Evolutionary conservation across 2,329 filamentous ascomycete species (phyloP).

Genomic region (Xylaria hypoxylon): DNA sequence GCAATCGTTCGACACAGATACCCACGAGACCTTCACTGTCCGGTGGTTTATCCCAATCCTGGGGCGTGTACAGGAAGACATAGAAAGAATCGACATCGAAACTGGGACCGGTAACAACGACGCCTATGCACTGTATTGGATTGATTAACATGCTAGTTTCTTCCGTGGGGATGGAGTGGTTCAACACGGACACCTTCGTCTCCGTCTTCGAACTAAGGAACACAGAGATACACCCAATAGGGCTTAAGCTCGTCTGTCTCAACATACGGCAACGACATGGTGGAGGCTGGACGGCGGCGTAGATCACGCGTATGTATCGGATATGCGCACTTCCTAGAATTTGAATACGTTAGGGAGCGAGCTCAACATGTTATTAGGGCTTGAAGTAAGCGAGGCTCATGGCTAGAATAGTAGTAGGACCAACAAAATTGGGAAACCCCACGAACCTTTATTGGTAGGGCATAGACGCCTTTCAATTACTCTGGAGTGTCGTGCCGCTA

Average conservation of each 20-base stretch:
- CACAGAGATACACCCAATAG: constrained; percentile 4
- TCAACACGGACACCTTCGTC: neutral
- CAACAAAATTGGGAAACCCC: no score
- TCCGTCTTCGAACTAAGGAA: neutral
- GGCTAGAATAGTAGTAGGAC: no score
- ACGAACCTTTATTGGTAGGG: no score
- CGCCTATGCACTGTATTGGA: neutral
- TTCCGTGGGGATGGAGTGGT: no score
- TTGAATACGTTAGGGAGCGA: no score
- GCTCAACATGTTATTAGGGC: no score
- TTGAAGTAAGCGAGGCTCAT: no score
- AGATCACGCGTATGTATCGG: no score
- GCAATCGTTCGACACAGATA: neutral
- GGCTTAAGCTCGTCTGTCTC: neutral
- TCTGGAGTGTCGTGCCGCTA: no score
- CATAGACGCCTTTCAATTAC: no score
- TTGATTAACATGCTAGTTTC: neutral
- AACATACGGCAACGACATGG: no score
- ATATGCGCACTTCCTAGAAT: no score
- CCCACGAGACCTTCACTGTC: neutral
- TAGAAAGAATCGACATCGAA: neutral
- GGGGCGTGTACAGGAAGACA: neutral
- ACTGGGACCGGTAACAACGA: neutral
- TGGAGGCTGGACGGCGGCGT: neutral
- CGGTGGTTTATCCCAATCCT: neutral